These are phyloP conservation scores for Xylaria sp. DNA, from an alignment of 2,329 filamentous ascomycete genomes.

Conservation along the genomic window DNA sequence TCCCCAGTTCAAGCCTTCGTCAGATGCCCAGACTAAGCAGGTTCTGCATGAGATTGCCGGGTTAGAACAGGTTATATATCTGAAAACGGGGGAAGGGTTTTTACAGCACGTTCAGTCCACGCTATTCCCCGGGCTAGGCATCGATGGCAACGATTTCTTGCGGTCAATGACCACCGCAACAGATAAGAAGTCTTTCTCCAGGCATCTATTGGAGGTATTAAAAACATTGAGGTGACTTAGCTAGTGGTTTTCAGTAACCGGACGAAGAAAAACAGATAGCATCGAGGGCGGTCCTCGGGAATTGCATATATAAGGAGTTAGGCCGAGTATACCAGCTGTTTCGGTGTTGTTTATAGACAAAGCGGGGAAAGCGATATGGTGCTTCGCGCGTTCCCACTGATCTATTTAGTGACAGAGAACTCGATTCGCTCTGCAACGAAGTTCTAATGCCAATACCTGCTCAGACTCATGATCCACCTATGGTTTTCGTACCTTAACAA, in stretches of 20 bases:
- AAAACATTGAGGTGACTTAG: constrained; percentile 41
- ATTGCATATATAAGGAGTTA: constrained; percentile 37
- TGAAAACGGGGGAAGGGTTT: constrained; percentile 85
- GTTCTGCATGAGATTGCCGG: constrained; percentile 86
- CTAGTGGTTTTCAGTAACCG: not conserved
- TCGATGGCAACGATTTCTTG: constrained; percentile 63
- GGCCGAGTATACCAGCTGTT: constrained; percentile 33
- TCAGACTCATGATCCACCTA: too few relatives aligned
- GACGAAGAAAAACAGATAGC: constrained; percentile 6
- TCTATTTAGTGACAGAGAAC: not conserved
- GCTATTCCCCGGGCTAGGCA: constrained; percentile 67
- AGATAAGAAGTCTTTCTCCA: constrained; percentile 64
- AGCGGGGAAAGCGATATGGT: constrained; percentile 17
- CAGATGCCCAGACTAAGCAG: constrained; percentile 84
- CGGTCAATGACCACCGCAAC: constrained; percentile 59
- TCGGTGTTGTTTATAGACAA: constrained; percentile 32
- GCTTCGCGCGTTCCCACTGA: not conserved
- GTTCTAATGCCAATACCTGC: too few relatives aligned
- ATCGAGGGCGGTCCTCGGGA: constrained; percentile 18
- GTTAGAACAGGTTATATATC: constrained; percentile 86
- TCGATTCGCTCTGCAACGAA: not conserved
- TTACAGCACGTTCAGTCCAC: constrained; percentile 66
- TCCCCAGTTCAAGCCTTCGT: constrained; percentile 74
- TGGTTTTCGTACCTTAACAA: too few relatives aligned
- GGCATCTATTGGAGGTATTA: constrained; percentile 64